Base-by-base conservation (phyloP, 23 red algal species). In the Chondrus crispus region DNA sequence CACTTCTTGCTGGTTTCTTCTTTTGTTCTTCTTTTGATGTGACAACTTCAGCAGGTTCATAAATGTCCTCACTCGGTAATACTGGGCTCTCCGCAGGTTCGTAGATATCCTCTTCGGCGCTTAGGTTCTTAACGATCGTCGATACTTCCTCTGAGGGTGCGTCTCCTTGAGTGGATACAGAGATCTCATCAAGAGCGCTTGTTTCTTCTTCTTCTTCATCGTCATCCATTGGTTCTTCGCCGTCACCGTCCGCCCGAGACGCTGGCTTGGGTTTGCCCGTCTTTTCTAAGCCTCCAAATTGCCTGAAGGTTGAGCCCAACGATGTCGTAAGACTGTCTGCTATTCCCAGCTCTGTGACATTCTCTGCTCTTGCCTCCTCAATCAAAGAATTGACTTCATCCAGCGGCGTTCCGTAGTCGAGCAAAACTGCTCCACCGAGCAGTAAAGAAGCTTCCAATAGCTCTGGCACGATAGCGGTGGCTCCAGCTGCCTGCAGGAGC, bases 401-500 rank as follows among this genome's bases (percentile, higher is more conserved):
- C 3, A 88, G 30, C 1, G 97, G 97, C n/a, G 91, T 95, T 40
- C 92, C 94, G 74, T 96, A 99, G 52, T 92, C 78, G 7, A 85
- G 74, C 22, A 99, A 75, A 28, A 99, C 97, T 20, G 97, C 97
- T 1, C 97, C 94, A 29, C 97, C 97, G 12, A 99, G 82, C 38
- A 96, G 80, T 4, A 99, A 88, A 7, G 90, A 94, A 33, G 97
- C 89, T 60, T 99, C 97, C 18, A 99, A 87, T 11, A 99, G 84
- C 62, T 99, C 97, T n/a, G 97, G 97, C 12, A 99, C 90, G 41
- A 99, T 96, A 4, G 97, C 97, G 6, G 92, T 96, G 12, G 94
- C 97, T 36, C 97, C 97, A 37, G 97, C 94, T 36, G 95, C 48
- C 63, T 93, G 84, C 57, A 99, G 74, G 45, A 98, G 74, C 85